A percentile compares a stretch with the other conserved stretches of the same genome.
Conservation (phyloP, 108 stramenopile species). For the Cyclotella choctawhatcheeana region DNA sequence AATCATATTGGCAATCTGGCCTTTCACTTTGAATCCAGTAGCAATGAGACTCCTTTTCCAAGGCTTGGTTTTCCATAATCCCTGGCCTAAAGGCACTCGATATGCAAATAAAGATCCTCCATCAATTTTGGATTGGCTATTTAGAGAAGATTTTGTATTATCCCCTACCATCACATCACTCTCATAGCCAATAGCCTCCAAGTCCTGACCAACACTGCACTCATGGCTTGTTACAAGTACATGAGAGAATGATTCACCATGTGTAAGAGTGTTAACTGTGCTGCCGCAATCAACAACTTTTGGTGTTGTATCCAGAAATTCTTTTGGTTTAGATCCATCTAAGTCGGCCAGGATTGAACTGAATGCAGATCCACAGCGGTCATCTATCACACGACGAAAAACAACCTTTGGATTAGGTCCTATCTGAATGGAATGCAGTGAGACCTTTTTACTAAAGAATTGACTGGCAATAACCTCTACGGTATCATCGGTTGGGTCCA, state of each 20-base stretch:
- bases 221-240: slow-evolving; percentile 81
- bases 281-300: slow-evolving; percentile 77
- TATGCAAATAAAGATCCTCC: slow-evolving; percentile 93
- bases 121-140: slow-evolving; percentile 53
- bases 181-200: background rate
- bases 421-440: slow-evolving; percentile 80
- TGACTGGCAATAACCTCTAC: slow-evolving; percentile 92
- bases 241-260: slow-evolving; percentile 77
- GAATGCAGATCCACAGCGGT: slow-evolving; percentile 89
- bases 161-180: slow-evolving; percentile 8
- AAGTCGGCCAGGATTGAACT: slow-evolving; percentile 87
- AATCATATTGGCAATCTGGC: slow-evolving; percentile 87
- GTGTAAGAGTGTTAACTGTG: slow-evolving; percentile 62
- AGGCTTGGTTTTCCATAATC: slow-evolving; percentile 71
- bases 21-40: slow-evolving; percentile 89
- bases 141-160: background rate
- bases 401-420: slow-evolving; percentile 64
- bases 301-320: slow-evolving; percentile 3
- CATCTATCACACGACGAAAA: slow-evolving; percentile 78
- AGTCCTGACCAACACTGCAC: slow-evolving; percentile 62
- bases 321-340: slow-evolving; percentile 44
- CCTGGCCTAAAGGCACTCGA: slow-evolving; percentile 69
- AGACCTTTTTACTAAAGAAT: slow-evolving; percentile 85
- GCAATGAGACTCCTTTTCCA: slow-evolving; percentile 89
- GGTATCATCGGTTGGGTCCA: slow-evolving; percentile 85